These are phyloP conservation scores for Penicillium nordicum DNA, from an alignment of 2,329 filamentous ascomycete species.

Conservation along the genomic window DNA sequence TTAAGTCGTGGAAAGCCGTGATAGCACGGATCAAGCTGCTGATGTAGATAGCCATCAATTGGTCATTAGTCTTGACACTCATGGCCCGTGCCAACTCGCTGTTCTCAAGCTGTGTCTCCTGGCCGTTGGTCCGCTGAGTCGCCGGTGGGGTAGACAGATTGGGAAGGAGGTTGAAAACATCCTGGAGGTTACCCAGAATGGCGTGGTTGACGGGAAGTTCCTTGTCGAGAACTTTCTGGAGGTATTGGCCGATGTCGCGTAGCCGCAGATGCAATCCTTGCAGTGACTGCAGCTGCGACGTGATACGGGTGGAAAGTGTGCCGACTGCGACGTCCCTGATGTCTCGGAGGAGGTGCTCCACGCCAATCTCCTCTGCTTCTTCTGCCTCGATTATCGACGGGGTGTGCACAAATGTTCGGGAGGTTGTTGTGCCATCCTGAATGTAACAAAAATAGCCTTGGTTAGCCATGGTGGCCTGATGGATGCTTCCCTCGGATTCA, in stretches of 20 bases:
- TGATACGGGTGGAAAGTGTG: slow-evolving; percentile 93
- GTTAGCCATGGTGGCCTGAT: slow-evolving; percentile 2
- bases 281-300: slow-evolving; percentile 93
- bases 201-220: slow-evolving; percentile 95
- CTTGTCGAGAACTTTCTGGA: slow-evolving; percentile 91
- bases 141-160: slow-evolving; percentile 84
- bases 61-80: slow-evolving; percentile 99
- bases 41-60: slow-evolving; percentile 97
- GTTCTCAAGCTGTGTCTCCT: slow-evolving; percentile 59
- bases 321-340: slow-evolving; percentile 97
- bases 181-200: slow-evolving; percentile 96
- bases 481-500: neutral
- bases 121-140: slow-evolving; percentile 55
- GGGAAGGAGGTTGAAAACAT: slow-evolving; percentile 96
- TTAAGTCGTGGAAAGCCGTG: slow-evolving; percentile 97
- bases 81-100: slow-evolving; percentile 91
- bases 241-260: slow-evolving; percentile 90
- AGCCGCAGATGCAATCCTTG: slow-evolving; percentile 93
- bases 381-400: slow-evolving; percentile 98
- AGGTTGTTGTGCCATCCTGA: slow-evolving; percentile 93
- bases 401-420: slow-evolving; percentile 97
- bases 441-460: neutral
- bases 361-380: slow-evolving; percentile 97
- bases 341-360: slow-evolving; percentile 94
- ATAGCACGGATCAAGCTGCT: slow-evolving; percentile 96